phyloP scores from a whole-genome alignment of 305 asterid genomes.

The Rubia balearica region DNA sequence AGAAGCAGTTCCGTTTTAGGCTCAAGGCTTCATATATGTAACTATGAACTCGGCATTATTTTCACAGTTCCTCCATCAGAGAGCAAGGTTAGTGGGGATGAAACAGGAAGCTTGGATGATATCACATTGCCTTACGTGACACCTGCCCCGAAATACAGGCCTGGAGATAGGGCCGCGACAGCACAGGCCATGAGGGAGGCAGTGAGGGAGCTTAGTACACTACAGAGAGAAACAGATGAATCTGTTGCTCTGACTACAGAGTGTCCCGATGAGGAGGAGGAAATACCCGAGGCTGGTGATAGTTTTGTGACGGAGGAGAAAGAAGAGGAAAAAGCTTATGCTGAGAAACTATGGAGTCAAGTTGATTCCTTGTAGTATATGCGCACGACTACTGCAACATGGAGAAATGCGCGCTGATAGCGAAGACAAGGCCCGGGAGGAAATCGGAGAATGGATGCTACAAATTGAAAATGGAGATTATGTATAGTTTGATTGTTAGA shows the following conservation, averaged over 20 bases:
- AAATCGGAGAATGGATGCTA: neutral
- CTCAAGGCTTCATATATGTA: constrained; percentile 67
- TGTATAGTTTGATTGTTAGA: neutral
- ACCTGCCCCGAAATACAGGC: constrained; percentile 73
- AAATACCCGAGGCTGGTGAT: constrained; percentile 28
- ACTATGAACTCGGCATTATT: constrained; percentile 78
- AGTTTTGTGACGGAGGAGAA: constrained; percentile 36
- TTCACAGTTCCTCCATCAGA: constrained; percentile 62
- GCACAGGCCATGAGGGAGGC: constrained; percentile 74
- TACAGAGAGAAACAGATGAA: constrained; percentile 30
- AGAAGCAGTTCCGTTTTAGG: constrained; percentile 44
- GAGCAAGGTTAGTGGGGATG: constrained; percentile 19
- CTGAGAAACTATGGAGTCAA: constrained; percentile 69
- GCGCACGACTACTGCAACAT: neutral
- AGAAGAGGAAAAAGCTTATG: constrained; percentile 81
- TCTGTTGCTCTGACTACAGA: constrained; percentile 23
- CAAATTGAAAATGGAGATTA: neutral
- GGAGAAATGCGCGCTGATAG: neutral
- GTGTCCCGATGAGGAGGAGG: constrained; percentile 37
- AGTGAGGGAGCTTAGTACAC: constrained; percentile 30
- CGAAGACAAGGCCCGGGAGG: neutral
- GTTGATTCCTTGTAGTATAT: constrained; percentile 30
- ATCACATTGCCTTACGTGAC: constrained; percentile 62
- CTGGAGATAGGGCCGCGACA: constrained; percentile 62
- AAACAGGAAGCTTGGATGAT: constrained; percentile 46